Evolutionary conservation across 2,329 filamentous ascomycete species (phyloP).

Genomic region (Hymenoscyphus repandus): DNA sequence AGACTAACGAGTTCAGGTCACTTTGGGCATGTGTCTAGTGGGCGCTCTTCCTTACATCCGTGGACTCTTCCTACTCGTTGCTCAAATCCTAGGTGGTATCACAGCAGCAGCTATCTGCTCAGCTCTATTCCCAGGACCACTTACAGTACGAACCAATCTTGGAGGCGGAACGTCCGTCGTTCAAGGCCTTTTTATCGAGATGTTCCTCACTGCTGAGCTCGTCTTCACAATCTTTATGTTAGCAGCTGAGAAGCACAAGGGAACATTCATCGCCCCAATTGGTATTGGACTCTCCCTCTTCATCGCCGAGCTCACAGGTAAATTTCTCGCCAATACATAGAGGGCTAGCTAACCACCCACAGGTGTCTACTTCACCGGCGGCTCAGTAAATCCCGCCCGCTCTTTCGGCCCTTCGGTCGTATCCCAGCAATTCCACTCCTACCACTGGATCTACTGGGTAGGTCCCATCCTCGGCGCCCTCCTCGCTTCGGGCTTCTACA

Average conservation of each 20-base stretch:
- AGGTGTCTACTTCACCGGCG: slow-evolving; percentile 45
- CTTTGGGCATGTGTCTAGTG: slow-evolving; percentile 33
- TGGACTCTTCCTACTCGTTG: slow-evolving; percentile 26
- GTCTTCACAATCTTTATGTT: slow-evolving; percentile 47
- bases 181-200: slow-evolving; percentile 46
- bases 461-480: slow-evolving; percentile 46
- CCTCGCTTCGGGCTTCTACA: slow-evolving; percentile 44
- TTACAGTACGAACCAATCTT: slow-evolving; percentile 39
- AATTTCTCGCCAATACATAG: neutral
- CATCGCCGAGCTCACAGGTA: slow-evolving; percentile 36
- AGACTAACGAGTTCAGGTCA: slow-evolving; percentile 22
- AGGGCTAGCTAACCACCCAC: neutral
- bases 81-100: slow-evolving; percentile 32
- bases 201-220: slow-evolving; percentile 42
- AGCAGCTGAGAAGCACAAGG: slow-evolving; percentile 43
- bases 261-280: slow-evolving; percentile 43
- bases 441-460: slow-evolving; percentile 47
- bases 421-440: slow-evolving; percentile 35
- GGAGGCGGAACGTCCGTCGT: slow-evolving; percentile 34
- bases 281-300: slow-evolving; percentile 44
- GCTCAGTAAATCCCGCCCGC: slow-evolving; percentile 42
- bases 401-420: slow-evolving; percentile 44
- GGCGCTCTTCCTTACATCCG: slow-evolving; percentile 30
- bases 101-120: slow-evolving; percentile 37
- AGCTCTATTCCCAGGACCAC: slow-evolving; percentile 38